These are phyloP conservation scores for Xylaria sp. DNA, from an alignment of 2,329 filamentous ascomycete species.

Conservation along the genomic window DNA sequence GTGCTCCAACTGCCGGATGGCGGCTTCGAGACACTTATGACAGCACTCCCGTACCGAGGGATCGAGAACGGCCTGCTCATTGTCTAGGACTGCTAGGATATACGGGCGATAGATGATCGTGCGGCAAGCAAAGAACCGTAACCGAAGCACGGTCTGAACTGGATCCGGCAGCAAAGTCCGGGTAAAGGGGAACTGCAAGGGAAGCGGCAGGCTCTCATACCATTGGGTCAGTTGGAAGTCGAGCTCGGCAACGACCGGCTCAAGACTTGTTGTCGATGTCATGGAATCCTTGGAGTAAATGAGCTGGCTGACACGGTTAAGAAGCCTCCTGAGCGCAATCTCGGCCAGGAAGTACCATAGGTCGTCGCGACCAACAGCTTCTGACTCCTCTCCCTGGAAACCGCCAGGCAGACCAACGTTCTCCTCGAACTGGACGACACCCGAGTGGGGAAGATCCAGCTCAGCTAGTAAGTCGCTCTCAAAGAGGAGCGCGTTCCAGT, in stretches of 20 bases:
- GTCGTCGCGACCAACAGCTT: constrained; percentile 65
- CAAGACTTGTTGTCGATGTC: constrained; percentile 65
- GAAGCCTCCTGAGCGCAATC: constrained; percentile 68
- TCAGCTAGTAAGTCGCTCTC: constrained; percentile 77
- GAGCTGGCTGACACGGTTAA: constrained; percentile 74
- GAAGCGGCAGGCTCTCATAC: constrained; percentile 71
- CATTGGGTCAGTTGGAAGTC: constrained; percentile 80
- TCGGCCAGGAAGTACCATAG: constrained; percentile 84
- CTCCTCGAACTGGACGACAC: constrained; percentile 77
- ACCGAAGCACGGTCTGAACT: constrained; percentile 70
- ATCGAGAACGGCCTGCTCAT: constrained; percentile 67
- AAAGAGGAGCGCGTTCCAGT: constrained; percentile 78
- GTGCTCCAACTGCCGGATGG: constrained; percentile 72
- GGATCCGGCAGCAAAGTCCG: constrained; percentile 62
- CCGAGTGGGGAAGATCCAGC: constrained; percentile 74
- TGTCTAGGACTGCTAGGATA: constrained; percentile 72
- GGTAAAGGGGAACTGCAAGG: constrained; percentile 72
- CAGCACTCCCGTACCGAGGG: constrained; percentile 70
- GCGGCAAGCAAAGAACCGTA: constrained; percentile 78
- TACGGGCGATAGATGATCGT: constrained; percentile 85
- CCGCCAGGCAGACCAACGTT: constrained; percentile 71
- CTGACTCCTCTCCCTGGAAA: constrained; percentile 65
- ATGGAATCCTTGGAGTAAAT: constrained; percentile 71
- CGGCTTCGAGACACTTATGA: constrained; percentile 75
- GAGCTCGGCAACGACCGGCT: constrained; percentile 72